Evolutionary conservation across 2,329 filamentous ascomycete species (phyloP).

Genomic region (Hymenoscyphus infarciens): DNA sequence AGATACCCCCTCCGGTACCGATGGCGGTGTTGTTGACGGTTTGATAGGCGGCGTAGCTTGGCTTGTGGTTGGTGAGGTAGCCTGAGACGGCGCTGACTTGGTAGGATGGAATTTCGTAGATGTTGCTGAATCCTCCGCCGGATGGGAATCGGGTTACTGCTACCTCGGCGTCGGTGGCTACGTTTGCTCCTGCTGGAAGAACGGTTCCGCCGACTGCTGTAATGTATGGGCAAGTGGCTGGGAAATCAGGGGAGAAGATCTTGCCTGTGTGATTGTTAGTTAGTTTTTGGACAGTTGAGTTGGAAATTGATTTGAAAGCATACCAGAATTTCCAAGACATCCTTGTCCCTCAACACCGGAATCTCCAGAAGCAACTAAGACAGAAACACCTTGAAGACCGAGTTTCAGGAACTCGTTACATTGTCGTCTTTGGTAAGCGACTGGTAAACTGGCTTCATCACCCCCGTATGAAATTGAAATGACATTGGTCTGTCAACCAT

Average conservation of each 20-base stretch:
- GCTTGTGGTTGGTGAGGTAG: constrained; percentile 28
- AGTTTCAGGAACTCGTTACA: constrained; percentile 62
- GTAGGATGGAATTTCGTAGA: constrained; percentile 25
- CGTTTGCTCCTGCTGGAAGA: constrained; percentile 36
- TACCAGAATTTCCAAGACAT: constrained; percentile 20
- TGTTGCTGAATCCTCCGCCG: constrained; percentile 47
- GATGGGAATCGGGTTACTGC: constrained; percentile 40
- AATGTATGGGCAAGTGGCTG: constrained; percentile 64
- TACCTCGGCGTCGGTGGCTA: constrained; percentile 39
- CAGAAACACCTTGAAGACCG: constrained; percentile 58
- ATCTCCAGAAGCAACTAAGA: constrained; percentile 60
- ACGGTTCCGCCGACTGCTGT: constrained; percentile 62
- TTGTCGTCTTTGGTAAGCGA: constrained; percentile 56
- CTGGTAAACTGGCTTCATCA: constrained; percentile 59
- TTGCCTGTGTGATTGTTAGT: constrained; percentile 13
- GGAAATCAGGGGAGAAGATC: constrained; percentile 50
- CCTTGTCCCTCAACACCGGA: constrained; percentile 38
- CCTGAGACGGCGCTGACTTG: constrained; percentile 23
- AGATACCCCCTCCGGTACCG: constrained; percentile 22
- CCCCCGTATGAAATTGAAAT: constrained; percentile 59
- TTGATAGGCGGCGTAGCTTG: constrained; percentile 24
- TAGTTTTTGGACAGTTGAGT: neutral
- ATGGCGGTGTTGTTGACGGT: constrained; percentile 15
- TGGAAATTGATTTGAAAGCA: neutral
- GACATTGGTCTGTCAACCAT: constrained; percentile 43